Percentiles rank a stretch among this genome's conserved stretches.
Conservation (phyloP, 805 yeast genomes). For the Ogataea ganodermae region DNA sequence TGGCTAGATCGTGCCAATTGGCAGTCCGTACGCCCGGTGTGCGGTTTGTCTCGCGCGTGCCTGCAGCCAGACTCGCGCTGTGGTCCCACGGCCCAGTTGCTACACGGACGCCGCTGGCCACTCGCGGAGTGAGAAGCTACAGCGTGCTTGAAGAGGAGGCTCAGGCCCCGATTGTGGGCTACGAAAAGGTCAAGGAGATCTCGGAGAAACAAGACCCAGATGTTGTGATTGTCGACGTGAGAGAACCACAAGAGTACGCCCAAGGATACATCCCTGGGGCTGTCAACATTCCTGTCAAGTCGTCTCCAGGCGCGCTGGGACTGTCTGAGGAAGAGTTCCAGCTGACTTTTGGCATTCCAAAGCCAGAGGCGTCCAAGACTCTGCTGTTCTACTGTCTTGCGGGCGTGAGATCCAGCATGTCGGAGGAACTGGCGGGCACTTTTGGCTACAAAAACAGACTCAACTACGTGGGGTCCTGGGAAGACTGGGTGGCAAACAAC, state of each 20-base stretch:
- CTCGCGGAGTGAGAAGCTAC: slow-evolving; percentile 19
- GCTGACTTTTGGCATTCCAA: slow-evolving; percentile 76
- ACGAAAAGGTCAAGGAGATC: slow-evolving; percentile 41
- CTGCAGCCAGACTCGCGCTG: neutral
- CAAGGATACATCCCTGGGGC: slow-evolving; percentile 84
- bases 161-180: slow-evolving; percentile 35
- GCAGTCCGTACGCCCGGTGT: neutral
- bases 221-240: slow-evolving; percentile 76
- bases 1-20: slow-evolving; percentile 2
- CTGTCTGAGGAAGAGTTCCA: slow-evolving; percentile 76
- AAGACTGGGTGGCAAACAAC: slow-evolving; percentile 70
- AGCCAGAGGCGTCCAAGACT: slow-evolving; percentile 72
- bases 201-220: slow-evolving; percentile 45
- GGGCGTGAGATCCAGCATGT: slow-evolving; percentile 88
- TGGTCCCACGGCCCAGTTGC: neutral
- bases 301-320: slow-evolving; percentile 90
- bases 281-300: slow-evolving; percentile 83
- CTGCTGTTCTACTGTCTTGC: slow-evolving; percentile 89
- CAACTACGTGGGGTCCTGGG: slow-evolving; percentile 83
- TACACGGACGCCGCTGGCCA: neutral
- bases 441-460: slow-evolving; percentile 85
- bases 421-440: slow-evolving; percentile 88
- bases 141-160: slow-evolving; percentile 33
- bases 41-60: neutral
- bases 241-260: slow-evolving; percentile 80